These are phyloP conservation scores for Taphrina sp. DNA, from an alignment of 1,139 yeast genomes.

Conservation along the genomic window DNA sequence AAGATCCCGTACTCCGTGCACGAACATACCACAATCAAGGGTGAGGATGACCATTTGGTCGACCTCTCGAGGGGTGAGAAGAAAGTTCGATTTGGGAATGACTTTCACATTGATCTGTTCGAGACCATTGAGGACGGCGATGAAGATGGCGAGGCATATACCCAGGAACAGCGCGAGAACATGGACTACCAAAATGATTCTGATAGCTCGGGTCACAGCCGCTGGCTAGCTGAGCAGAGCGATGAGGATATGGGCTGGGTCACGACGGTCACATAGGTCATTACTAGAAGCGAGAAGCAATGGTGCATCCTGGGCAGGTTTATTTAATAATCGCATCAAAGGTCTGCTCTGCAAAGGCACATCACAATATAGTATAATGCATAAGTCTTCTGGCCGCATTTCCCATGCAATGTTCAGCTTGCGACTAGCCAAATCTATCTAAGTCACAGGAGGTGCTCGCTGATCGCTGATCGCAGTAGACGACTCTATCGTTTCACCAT, in stretches of 20 bases:
- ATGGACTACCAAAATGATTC: slow-evolving; percentile 10
- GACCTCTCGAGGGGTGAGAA: slow-evolving; percentile 28
- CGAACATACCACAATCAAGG: slow-evolving; percentile 31
- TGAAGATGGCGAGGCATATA: slow-evolving; percentile 19
- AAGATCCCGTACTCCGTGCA: slow-evolving; percentile 25
- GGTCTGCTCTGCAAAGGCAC: too few relatives aligned
- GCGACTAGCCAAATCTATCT: too few relatives aligned
- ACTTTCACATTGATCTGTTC: slow-evolving; percentile 23
- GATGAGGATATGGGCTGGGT: slow-evolving; percentile 21
- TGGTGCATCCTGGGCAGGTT: too few relatives aligned
- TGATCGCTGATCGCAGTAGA: too few relatives aligned
- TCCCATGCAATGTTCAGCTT: too few relatives aligned
- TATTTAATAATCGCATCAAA: too few relatives aligned
- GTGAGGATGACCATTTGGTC: slow-evolving; percentile 27
- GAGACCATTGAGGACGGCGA: slow-evolving; percentile 30
- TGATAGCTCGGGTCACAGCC: background rate
- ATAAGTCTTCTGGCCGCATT: too few relatives aligned
- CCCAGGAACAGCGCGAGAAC: slow-evolving; percentile 17
- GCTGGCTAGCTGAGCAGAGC: slow-evolving; percentile 13
- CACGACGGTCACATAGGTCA: slow-evolving; percentile 18
- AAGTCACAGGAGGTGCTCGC: too few relatives aligned
- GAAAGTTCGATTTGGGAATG: slow-evolving; percentile 30
- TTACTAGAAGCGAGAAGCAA: too few relatives aligned
- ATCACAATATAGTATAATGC: too few relatives aligned
- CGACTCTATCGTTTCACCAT: too few relatives aligned